Percentiles rank a stretch among this genome's conserved stretches.
Conservation (phyloP, 495 filamentous ascomycete genomes). For the Aspergillus ostianus region DNA sequence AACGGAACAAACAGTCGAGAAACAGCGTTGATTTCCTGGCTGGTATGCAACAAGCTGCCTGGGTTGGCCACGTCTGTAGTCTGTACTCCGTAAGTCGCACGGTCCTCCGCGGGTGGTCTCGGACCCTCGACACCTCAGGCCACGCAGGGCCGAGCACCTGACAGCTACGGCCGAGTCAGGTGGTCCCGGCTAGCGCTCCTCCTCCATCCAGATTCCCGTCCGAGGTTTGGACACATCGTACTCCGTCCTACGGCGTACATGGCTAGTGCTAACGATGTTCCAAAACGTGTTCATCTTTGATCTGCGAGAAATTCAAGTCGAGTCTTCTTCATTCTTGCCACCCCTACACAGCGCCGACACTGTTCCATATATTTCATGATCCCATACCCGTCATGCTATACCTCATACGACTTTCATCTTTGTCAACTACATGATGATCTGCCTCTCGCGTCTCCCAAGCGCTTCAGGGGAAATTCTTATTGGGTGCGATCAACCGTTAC, state of each 20-base stretch:
- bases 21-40: background rate
- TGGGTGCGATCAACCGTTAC: background rate
- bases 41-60: background rate
- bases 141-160: conserved; percentile 6
- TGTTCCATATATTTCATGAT: background rate
- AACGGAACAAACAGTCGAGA: too few species aligned
- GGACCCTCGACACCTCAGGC: conserved; percentile 19
- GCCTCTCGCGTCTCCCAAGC: background rate
- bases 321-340: background rate
- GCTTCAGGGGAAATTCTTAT: background rate
- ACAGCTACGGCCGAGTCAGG: conserved; percentile 11
- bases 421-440: background rate
- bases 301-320: background rate
- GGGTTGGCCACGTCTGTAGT: background rate
- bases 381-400: background rate
- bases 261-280: background rate
- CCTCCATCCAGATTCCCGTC: background rate
- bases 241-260: background rate
- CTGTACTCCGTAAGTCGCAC: conserved; percentile 3
- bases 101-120: conserved; percentile 8
- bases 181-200: background rate
- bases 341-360: background rate
- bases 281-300: background rate
- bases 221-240: too few species aligned
- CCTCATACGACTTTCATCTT: background rate